Evolutionary conservation across 768 basidiomycete genomes (phyloP).

Genomic region (Heimioporus sp.): DNA sequence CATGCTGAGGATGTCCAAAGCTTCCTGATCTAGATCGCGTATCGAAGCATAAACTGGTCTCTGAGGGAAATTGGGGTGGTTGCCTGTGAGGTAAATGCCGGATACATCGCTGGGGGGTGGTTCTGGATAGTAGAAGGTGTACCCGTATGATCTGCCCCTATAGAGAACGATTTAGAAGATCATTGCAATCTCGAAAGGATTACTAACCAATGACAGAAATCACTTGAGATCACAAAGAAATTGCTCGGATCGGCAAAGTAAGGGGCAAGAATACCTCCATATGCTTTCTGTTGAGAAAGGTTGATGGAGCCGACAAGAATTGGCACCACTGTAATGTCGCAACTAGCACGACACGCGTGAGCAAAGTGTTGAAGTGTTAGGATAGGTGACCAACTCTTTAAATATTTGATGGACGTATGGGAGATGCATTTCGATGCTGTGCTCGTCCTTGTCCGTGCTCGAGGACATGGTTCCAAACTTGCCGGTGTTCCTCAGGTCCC

Average conservation of each 20-base stretch:
- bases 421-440: conserved; percentile 97
- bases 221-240: conserved; percentile 88
- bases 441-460: conserved; percentile 85
- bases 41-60: conserved; percentile 85
- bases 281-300: conserved; percentile 54
- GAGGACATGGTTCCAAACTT: conserved; percentile 68
- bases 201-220: conserved; percentile 95
- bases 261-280: conserved; percentile 72
- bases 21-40: conserved; percentile 80
- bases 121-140: conserved; percentile 83
- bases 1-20: conserved; percentile 68
- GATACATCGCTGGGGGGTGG: conserved; percentile 46
- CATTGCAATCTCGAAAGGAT: neutral
- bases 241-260: conserved; percentile 79
- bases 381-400: conserved; percentile 52
- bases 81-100: conserved; percentile 48
- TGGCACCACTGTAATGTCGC: conserved; percentile 82
- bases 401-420: conserved; percentile 88
- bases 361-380: neutral
- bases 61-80: conserved; percentile 36
- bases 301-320: conserved; percentile 84
- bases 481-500: conserved; percentile 10
- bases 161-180: conserved; percentile 1
- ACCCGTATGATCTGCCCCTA: conserved; percentile 84
- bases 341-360: conserved; percentile 35